phyloP scores from a whole-genome alignment of 2,329 filamentous ascomycete genomes.

The Paraconiothyrium sp. region DNA sequence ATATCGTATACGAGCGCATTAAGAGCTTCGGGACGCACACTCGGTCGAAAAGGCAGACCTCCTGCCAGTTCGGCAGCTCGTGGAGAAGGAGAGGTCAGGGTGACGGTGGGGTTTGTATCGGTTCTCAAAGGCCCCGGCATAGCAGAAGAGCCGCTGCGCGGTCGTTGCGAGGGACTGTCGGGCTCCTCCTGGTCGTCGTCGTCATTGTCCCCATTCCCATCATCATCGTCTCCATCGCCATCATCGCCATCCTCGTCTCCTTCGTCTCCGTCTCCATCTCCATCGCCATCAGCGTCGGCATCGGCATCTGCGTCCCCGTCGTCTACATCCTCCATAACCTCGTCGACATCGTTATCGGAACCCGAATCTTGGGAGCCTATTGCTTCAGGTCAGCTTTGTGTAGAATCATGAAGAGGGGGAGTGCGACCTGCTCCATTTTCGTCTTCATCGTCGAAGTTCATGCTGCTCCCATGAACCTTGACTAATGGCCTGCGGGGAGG shows the following conservation, averaged over 20 bases:
- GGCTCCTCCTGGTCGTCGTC: constrained; percentile 57
- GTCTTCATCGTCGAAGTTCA: constrained; percentile 60
- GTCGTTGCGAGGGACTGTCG: constrained; percentile 56
- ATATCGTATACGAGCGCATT: constrained; percentile 89
- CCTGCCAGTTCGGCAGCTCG: constrained; percentile 40
- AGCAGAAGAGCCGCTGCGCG: constrained; percentile 33
- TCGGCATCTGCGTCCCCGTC: constrained; percentile 53
- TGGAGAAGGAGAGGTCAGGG: constrained; percentile 59
- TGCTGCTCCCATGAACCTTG: constrained; percentile 30
- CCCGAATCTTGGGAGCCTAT: constrained; percentile 49
- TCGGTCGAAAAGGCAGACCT: constrained; percentile 63
- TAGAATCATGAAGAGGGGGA: background rate
- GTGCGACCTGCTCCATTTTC: constrained; percentile 51
- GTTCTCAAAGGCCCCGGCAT: constrained; percentile 31
- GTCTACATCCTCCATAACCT: constrained; percentile 55
- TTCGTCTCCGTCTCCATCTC: constrained; percentile 53
- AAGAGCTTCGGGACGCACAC: constrained; percentile 79
- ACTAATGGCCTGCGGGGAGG: constrained; percentile 8
- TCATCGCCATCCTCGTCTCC: constrained; percentile 52
- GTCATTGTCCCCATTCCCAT: constrained; percentile 53
- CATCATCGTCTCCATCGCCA: constrained; percentile 52
- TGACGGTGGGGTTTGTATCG: constrained; percentile 57
- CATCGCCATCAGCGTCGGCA: constrained; percentile 51
- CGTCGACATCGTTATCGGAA: constrained; percentile 56
- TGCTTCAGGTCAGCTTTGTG: constrained; percentile 28